Percentiles rank a stretch among this genome's conserved stretches.
phyloP scores from a whole-genome alignment of 176 grass and related monocot genomes.

The Avena eriantha region DNA sequence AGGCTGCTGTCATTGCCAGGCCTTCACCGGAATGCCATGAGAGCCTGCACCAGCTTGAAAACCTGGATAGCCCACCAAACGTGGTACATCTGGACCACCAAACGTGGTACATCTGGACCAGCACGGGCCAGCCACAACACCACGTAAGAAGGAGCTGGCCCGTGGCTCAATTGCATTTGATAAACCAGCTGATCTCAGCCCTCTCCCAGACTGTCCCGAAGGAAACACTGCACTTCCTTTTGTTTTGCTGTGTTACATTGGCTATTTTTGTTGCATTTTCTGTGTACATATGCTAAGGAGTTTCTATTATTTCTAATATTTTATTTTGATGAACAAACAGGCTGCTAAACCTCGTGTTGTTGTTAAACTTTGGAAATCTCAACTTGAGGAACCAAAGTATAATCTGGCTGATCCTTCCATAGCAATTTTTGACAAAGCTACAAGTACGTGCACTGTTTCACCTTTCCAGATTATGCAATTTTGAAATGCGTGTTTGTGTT shows the following conservation, averaged over 20 bases:
- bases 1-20: too few relatives aligned
- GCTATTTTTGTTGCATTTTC: slow-evolving; percentile 13
- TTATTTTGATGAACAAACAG: slow-evolving; percentile 24
- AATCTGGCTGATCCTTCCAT: slow-evolving; percentile 69
- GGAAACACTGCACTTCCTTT: slow-evolving; percentile 18
- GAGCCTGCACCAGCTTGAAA: too few relatives aligned
- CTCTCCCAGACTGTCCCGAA: not conserved
- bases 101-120: too few relatives aligned
- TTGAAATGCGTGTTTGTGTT: slow-evolving; percentile 35
- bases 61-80: too few relatives aligned
- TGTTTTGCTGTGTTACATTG: not conserved
- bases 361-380: slow-evolving; percentile 81
- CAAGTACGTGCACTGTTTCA: slow-evolving; percentile 70
- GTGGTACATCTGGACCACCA: too few relatives aligned
- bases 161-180: too few relatives aligned
- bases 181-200: too few relatives aligned
- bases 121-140: too few relatives aligned
- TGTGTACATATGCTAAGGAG: not conserved
- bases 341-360: slow-evolving; percentile 44
- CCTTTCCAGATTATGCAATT: slow-evolving; percentile 26
- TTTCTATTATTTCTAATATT: slow-evolving; percentile 20
- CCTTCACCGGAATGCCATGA: too few relatives aligned
- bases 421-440: slow-evolving; percentile 73
- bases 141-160: too few relatives aligned
- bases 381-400: slow-evolving; percentile 79